A percentile compares a stretch with the other conserved stretches of the same genome.
Evolutionary conservation across 257 asterid genomes (phyloP).

Genomic region (Ilex aquifolium): DNA sequence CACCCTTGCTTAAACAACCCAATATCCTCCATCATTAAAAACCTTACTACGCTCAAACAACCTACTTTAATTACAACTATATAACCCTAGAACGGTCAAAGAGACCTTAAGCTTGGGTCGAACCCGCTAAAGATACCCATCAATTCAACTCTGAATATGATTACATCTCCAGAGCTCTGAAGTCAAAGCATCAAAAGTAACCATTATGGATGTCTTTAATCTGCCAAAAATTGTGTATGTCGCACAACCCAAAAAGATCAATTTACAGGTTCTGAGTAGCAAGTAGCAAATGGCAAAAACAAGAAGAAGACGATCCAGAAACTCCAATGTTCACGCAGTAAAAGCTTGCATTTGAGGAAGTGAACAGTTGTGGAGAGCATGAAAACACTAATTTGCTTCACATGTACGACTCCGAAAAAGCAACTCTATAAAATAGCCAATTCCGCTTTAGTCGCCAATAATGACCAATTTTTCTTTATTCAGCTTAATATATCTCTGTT

Average conservation of each 20-base stretch:
- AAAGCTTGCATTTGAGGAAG: constrained; percentile 14
- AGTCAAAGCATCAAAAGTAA: constrained; percentile 17
- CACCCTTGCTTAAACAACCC: constrained; percentile 85
- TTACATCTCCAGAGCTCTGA: constrained; percentile 18
- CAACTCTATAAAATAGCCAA: background rate
- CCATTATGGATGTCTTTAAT: constrained; percentile 5
- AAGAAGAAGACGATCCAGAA: constrained; percentile 53
- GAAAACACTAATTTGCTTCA: constrained; percentile 38
- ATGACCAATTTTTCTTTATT: background rate
- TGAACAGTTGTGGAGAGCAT: constrained; percentile 20
- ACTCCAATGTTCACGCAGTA: constrained; percentile 29
- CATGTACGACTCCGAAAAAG: constrained; percentile 26
- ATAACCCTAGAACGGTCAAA: background rate
- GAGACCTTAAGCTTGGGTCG: background rate
- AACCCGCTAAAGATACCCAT: constrained; percentile 16
- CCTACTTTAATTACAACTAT: background rate
- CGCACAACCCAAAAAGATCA: constrained; percentile 3
- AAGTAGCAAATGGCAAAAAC: constrained; percentile 23
- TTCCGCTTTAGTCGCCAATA: background rate
- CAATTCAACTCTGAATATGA: constrained; percentile 16
- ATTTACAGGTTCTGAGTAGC: constrained; percentile 13
- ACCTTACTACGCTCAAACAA: background rate
- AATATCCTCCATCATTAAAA: constrained; percentile 78
- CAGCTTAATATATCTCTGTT: background rate
- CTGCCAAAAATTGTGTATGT: too few species aligned